These are phyloP conservation scores for Sugiyamaella xylanicola DNA, from an alignment of 1,139 yeast genomes.

Conservation along the genomic window DNA sequence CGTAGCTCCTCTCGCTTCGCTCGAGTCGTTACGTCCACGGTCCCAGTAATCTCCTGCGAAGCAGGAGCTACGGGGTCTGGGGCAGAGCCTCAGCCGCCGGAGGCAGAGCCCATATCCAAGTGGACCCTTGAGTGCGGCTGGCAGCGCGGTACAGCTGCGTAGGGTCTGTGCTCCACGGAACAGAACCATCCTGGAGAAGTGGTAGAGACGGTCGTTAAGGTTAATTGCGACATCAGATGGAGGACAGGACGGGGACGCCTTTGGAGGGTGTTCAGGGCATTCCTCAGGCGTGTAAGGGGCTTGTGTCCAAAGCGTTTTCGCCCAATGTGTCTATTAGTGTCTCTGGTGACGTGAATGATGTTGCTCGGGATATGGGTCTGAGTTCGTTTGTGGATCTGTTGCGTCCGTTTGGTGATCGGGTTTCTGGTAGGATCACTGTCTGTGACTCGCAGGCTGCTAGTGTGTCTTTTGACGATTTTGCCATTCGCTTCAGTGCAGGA, in stretches of 20 bases:
- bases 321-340: constrained; percentile 61
- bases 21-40: no score
- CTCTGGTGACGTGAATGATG: constrained; percentile 53
- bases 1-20: no score
- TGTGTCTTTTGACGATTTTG: constrained; percentile 39
- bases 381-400: constrained; percentile 46
- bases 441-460: constrained; percentile 45
- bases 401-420: constrained; percentile 47
- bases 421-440: constrained; percentile 47
- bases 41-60: no score
- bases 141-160: background rate
- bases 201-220: no score
- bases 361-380: constrained; percentile 48
- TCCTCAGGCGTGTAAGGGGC: constrained; percentile 27
- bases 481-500: constrained; percentile 34
- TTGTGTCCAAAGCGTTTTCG: constrained; percentile 50
- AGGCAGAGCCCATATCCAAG: no score
- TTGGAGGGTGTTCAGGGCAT: background rate
- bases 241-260: constrained; percentile 2
- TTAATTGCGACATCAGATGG: constrained; percentile 1
- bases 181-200: no score
- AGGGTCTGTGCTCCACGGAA: background rate
- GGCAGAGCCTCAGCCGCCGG: no score
- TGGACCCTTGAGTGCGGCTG: no score
- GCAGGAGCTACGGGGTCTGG: no score